Evolutionary conservation across 305 asterid genomes (phyloP).

Genomic region (Fraxinus baroniana): DNA sequence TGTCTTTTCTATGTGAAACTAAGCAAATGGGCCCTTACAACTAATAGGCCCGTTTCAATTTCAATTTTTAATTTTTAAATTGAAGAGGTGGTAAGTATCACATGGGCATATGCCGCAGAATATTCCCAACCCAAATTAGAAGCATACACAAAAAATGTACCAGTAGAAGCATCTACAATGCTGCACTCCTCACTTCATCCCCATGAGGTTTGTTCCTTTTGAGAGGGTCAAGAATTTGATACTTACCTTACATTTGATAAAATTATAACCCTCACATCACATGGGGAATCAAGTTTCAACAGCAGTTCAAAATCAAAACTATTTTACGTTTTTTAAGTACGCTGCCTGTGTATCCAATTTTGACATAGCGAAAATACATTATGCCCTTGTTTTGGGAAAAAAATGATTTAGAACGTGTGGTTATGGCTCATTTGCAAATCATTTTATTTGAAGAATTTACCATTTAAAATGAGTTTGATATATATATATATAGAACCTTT

Average conservation of each 20-base stretch:
- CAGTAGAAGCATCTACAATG: not conserved
- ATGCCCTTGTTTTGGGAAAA: too few species aligned
- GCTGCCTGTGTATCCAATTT: not conserved
- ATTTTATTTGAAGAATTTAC: too few species aligned
- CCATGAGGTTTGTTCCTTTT: not conserved
- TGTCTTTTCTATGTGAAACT: not conserved
- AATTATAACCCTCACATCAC: not conserved
- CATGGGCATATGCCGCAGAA: not conserved
- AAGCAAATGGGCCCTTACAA: not conserved
- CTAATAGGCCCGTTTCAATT: not conserved
- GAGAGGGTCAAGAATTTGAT: slow-evolving; percentile 3
- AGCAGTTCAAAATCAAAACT: not conserved
- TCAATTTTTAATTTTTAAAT: not conserved
- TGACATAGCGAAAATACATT: not conserved
- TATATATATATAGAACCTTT: too few species aligned
- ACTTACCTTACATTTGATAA: not conserved
- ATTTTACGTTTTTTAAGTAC: not conserved
- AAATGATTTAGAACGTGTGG: too few species aligned
- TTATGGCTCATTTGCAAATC: too few species aligned
- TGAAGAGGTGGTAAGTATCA: not conserved
- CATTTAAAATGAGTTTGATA: too few species aligned
- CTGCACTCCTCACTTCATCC: not conserved
- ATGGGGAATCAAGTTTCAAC: not conserved
- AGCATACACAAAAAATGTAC: not conserved
- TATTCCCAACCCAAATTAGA: not conserved